Evolutionary conservation across 139 green algal species (phyloP).

Genomic region (Pleodorina starrii): DNA sequence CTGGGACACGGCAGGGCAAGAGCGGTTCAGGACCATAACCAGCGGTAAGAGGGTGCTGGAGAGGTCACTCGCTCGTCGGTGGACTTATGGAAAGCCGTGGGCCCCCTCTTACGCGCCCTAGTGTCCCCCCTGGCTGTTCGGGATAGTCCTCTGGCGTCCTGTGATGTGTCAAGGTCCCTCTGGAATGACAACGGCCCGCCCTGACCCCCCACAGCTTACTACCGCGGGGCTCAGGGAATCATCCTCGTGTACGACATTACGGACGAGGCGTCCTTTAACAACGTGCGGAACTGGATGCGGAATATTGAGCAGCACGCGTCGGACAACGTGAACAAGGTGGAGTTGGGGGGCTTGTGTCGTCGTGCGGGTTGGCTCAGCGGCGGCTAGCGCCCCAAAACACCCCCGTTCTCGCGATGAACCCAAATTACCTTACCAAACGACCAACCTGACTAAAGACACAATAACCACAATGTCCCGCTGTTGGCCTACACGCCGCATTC

Average conservation of each 20-base stretch:
- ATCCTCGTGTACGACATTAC: constrained; percentile 98
- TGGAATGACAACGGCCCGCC: too few species aligned
- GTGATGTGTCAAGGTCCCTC: too few species aligned
- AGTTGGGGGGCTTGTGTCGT: background rate
- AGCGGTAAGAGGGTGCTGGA: constrained; percentile 76
- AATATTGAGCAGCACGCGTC: constrained; percentile 98
- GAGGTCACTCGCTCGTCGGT: too few species aligned
- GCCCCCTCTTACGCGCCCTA: background rate
- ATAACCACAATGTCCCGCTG: too few species aligned
- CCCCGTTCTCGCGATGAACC: too few species aligned
- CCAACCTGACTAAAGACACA: too few species aligned
- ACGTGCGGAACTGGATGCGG: constrained; percentile 98
- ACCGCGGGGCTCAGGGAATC: constrained; percentile 97
- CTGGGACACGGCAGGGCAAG: constrained; percentile 98
- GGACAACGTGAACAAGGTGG: constrained; percentile 95
- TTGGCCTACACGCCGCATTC: too few species aligned
- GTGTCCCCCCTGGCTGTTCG: background rate
- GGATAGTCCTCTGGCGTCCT: too few species aligned
- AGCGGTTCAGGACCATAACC: constrained; percentile 98
- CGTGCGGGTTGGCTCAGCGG: too few species aligned
- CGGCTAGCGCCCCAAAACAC: too few species aligned
- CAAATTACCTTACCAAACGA: too few species aligned
- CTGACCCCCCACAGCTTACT: constrained; percentile 88
- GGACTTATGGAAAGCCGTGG: too few species aligned
- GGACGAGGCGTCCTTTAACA: constrained; percentile 96